Evolutionary conservation across 768 basidiomycete genomes (phyloP).

Genomic region (Steccherinum ochraceum): DNA sequence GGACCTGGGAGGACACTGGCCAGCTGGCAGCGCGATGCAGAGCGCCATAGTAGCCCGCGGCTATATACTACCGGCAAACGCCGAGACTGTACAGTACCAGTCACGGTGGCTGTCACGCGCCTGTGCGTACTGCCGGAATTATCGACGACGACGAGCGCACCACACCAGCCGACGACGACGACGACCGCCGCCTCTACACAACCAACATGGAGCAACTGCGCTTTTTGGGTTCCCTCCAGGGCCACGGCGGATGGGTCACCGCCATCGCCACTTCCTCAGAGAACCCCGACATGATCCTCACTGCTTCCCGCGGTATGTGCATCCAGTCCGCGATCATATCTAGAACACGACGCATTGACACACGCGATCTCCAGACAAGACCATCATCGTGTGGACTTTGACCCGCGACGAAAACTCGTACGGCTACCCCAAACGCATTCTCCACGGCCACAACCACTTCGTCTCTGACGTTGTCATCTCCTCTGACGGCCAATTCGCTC

Average conservation of each 20-base stretch:
- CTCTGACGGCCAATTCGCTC: constrained; percentile 98
- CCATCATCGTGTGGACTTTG: constrained; percentile 98
- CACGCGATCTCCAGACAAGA: constrained; percentile 70
- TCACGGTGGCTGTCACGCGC: constrained; percentile 61
- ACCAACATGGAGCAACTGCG: constrained; percentile 62
- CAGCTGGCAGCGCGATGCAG: neutral
- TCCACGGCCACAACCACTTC: constrained; percentile 99
- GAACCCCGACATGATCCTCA: constrained; percentile 99
- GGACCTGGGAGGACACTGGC: too few relatives aligned
- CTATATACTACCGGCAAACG: neutral
- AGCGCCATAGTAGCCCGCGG: neutral
- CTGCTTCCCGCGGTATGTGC: constrained; percentile 86
- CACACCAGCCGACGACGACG: constrained; percentile 28
- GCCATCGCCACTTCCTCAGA: constrained; percentile 97
- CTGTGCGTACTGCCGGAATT: constrained; percentile 16
- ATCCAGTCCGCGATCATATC: constrained; percentile 2
- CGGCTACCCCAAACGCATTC: constrained; percentile 95
- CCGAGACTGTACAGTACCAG: constrained; percentile 48
- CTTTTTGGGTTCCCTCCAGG: constrained; percentile 86
- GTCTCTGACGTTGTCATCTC: constrained; percentile 99
- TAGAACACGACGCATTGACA: constrained; percentile 11
- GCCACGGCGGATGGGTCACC: constrained; percentile 97
- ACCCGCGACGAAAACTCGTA: constrained; percentile 89
- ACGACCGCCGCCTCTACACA: constrained; percentile 12
- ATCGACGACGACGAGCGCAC: constrained; percentile 21